Evolutionary conservation across 2,329 filamentous ascomycete species (phyloP).

Genomic region (Xylaria sp.): DNA sequence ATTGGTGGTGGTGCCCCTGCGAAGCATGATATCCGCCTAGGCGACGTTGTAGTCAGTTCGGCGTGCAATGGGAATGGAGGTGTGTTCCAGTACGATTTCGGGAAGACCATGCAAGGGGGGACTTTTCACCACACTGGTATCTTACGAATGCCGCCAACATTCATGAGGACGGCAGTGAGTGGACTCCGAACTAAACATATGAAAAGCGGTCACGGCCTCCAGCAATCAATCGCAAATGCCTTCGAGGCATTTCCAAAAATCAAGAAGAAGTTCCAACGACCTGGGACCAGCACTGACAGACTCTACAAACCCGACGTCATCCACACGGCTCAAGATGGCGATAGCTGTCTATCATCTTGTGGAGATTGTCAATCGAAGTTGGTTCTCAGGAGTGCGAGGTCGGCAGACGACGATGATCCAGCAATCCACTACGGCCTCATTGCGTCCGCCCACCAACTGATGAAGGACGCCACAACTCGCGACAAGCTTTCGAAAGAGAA

Average conservation of each 20-base stretch:
- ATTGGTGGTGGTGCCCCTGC: slow-evolving; percentile 32
- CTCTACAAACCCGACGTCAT: too few relatives aligned
- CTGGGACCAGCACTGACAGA: too few relatives aligned
- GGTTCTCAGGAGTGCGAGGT: not conserved
- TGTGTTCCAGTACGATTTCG: slow-evolving; percentile 33
- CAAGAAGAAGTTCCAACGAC: too few relatives aligned
- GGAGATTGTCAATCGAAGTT: not conserved
- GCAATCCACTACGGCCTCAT: slow-evolving; percentile 3
- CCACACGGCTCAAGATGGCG: not conserved
- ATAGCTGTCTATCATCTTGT: not conserved
- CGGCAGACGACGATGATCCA: not conserved
- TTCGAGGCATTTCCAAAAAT: too few relatives aligned
- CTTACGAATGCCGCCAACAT: not conserved
- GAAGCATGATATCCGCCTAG: slow-evolving; percentile 31
- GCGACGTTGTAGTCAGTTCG: slow-evolving; percentile 32
- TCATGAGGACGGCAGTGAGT: not conserved
- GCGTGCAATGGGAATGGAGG: slow-evolving; percentile 19
- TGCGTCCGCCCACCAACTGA: not conserved
- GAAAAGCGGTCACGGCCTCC: too few relatives aligned
- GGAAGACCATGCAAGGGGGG: slow-evolving; percentile 25
- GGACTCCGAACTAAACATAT: not conserved
- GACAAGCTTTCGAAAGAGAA: not conserved
- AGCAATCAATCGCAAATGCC: too few relatives aligned
- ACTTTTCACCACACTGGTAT: slow-evolving; percentile 10
- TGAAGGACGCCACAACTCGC: not conserved